phyloP scores from a whole-genome alignment of 352 stramenopile species.

The Globisporangium nodosum region DNA sequence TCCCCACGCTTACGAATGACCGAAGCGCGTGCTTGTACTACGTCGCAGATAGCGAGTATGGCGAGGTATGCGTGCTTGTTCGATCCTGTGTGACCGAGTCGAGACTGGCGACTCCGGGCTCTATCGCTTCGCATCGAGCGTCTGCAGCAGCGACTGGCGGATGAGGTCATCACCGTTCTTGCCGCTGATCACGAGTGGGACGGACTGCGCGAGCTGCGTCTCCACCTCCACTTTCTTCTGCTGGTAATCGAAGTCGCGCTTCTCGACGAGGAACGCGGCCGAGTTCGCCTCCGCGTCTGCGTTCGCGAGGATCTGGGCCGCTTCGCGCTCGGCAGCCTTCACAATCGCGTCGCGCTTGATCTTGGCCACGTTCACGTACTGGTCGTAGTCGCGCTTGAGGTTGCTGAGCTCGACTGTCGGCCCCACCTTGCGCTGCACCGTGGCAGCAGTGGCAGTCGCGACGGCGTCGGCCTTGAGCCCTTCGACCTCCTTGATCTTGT shows the following conservation, averaged over 20 bases:
- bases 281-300: slow-evolving; percentile 61
- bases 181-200: slow-evolving; percentile 77
- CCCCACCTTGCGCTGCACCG: slow-evolving; percentile 53
- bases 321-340: slow-evolving; percentile 59
- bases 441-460: slow-evolving; percentile 40
- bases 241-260: slow-evolving; percentile 75
- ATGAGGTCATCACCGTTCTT: slow-evolving; percentile 84
- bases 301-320: slow-evolving; percentile 40
- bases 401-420: slow-evolving; percentile 54
- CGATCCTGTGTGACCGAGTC: too few relatives aligned
- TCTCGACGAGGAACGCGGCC: slow-evolving; percentile 54
- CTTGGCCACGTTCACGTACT: slow-evolving; percentile 61
- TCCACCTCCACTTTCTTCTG: slow-evolving; percentile 67
- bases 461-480: slow-evolving; percentile 66
- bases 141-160: slow-evolving; percentile 49
- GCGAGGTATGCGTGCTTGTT: background rate
- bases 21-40: background rate
- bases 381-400: slow-evolving; percentile 52
- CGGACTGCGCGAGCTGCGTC: slow-evolving; percentile 38
- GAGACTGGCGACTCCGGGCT: background rate
- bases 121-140: slow-evolving; percentile 9
- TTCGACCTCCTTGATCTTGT: slow-evolving; percentile 67
- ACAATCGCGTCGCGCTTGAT: slow-evolving; percentile 58
- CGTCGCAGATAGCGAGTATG: background rate
- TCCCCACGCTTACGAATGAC: background rate